Percentiles rank a stretch among this genome's conserved stretches.
Conservation (phyloP, 179 eudicot species). For the Silene coronaria region DNA sequence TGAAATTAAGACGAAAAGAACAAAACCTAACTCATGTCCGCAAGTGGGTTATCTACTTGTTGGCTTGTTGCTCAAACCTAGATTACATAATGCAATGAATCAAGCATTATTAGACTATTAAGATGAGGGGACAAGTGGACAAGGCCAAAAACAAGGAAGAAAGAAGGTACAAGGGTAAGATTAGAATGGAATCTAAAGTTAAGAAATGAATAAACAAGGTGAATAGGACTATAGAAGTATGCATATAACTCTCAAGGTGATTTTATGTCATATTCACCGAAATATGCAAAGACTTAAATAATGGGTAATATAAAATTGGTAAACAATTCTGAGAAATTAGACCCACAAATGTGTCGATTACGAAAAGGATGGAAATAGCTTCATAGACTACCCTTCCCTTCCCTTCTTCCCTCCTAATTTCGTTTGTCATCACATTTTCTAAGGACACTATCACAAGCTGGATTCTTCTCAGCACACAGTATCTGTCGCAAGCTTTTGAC, state of each 20-base stretch:
- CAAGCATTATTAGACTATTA: not conserved
- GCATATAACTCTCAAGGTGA: slow-evolving; percentile 28
- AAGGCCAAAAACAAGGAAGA: not conserved
- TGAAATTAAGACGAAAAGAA: no score
- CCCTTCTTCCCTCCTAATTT: no score
- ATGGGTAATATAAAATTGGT: no score
- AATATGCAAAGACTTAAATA: slow-evolving; percentile 21
- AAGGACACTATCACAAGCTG: no score
- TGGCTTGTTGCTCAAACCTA: not conserved
- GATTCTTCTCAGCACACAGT: no score
- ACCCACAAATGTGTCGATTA: no score
- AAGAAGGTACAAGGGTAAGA: not conserved
- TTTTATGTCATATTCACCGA: slow-evolving; percentile 57
- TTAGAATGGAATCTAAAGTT: slow-evolving; percentile 35
- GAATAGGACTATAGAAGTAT: not conserved
- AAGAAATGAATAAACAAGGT: not conserved
- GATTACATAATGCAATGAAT: not conserved
- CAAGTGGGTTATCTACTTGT: not conserved
- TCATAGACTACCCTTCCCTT: no score
- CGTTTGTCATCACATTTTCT: no score
- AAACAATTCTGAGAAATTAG: no score
- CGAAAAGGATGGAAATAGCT: no score
- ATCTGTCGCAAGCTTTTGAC: no score
- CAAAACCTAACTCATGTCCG: no score
- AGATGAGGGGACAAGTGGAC: not conserved